A percentile compares a stretch with the other conserved stretches of the same genome.
Evolutionary conservation across 2,329 filamentous ascomycete genomes (phyloP).

Genomic region (Tolypocladium guangdongense): DNA sequence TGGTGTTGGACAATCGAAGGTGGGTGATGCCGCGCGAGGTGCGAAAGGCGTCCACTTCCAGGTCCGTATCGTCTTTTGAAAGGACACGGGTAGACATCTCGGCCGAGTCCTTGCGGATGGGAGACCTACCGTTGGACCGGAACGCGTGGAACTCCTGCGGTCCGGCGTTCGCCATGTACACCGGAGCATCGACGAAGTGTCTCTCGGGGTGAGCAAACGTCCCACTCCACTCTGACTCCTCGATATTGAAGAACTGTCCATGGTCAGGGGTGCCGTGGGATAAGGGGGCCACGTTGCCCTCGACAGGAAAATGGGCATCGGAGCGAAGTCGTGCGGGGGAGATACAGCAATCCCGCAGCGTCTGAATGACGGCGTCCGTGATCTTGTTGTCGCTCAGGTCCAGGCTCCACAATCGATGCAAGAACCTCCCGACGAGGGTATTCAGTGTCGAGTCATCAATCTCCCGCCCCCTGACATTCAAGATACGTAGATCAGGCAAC

Average conservation of each 20-base stretch:
- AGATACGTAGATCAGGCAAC: constrained; percentile 36
- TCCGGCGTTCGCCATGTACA: constrained; percentile 12
- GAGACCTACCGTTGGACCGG: constrained; percentile 19
- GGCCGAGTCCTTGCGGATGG: constrained; percentile 15
- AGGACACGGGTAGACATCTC: constrained; percentile 14
- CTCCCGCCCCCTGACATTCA: constrained; percentile 38
- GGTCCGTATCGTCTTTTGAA: constrained; percentile 7
- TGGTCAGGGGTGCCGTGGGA: constrained; percentile 20
- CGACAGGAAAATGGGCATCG: constrained; percentile 28
- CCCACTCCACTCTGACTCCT: constrained; percentile 35
- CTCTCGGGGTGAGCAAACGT: constrained; percentile 34
- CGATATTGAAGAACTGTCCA: constrained; percentile 32
- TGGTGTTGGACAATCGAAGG: constrained; percentile 40
- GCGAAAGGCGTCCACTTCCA: constrained; percentile 8
- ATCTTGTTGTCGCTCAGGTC: constrained; percentile 43
- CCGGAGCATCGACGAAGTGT: constrained; percentile 37
- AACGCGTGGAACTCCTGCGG: background rate
- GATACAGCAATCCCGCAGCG: constrained; percentile 20
- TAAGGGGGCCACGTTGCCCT: constrained; percentile 30
- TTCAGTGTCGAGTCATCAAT: constrained; percentile 28
- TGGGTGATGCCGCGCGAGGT: constrained; percentile 34
- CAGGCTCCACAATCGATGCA: constrained; percentile 42
- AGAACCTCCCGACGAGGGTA: constrained; percentile 20
- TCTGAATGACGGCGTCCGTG: constrained; percentile 30
- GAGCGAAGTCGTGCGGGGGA: constrained; percentile 20